Conservation (phyloP, 306 rosid genomes). For the Psophocarpus tetragonolobus region DNA sequence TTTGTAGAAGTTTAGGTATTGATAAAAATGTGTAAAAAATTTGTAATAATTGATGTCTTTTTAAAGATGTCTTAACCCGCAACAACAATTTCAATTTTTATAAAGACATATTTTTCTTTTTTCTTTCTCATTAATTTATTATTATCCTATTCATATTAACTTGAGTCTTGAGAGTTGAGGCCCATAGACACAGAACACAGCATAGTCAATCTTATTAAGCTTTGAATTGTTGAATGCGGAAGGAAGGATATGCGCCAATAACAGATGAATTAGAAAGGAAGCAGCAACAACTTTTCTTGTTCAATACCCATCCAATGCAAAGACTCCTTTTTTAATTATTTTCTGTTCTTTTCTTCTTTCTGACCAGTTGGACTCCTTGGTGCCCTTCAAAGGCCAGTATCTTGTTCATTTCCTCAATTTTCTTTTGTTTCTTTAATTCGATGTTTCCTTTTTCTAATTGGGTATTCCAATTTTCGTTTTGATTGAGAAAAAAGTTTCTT, state of each 20-base stretch:
- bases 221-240: constrained; percentile 42
- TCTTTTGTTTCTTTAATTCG: background rate
- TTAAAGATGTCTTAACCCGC: background rate
- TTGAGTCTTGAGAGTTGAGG: too few species aligned
- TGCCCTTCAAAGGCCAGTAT: constrained; percentile 43
- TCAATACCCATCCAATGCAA: constrained; percentile 31
- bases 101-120: background rate
- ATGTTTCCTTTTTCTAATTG: background rate
- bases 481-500: background rate
- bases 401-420: constrained; percentile 16
- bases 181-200: background rate
- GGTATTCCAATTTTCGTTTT: constrained; percentile 2
- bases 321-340: constrained; percentile 14
- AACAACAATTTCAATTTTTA: background rate
- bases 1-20: too few species aligned
- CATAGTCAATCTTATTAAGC: constrained; percentile 42
- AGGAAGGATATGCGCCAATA: constrained; percentile 26
- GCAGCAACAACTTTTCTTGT: constrained; percentile 39
- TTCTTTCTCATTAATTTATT: background rate
- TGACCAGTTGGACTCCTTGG: constrained; percentile 15
- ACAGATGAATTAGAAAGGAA: constrained; percentile 24
- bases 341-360: constrained; percentile 30
- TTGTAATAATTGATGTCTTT: background rate
- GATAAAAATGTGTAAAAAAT: background rate
- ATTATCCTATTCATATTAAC: background rate